Percentiles rank a stretch among this genome's conserved stretches.
Conservation (phyloP, 108 stramenopile species). For the Nitzschia sp. region DNA sequence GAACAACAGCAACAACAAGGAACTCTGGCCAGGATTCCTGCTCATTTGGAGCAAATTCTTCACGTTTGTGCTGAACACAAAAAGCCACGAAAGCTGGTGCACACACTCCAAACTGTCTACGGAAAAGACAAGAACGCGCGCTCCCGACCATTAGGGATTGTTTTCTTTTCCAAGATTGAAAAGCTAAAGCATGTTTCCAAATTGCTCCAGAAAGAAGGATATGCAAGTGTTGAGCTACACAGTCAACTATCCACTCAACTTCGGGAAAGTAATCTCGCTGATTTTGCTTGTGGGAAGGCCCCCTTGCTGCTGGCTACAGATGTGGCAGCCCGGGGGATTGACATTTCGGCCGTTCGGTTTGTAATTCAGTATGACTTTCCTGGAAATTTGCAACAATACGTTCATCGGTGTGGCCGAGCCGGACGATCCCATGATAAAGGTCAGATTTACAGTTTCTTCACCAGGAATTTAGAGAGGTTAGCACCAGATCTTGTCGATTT, state of each 20-base stretch:
- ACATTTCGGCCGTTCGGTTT: constrained; percentile 82
- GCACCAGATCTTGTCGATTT: constrained; percentile 61
- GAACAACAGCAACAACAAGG: constrained; percentile 19
- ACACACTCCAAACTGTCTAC: constrained; percentile 56
- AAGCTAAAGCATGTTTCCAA: constrained; percentile 54
- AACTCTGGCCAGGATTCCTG: constrained; percentile 60
- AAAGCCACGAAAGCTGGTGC: constrained; percentile 76
- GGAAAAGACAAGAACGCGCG: constrained; percentile 24
- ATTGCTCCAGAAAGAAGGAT: constrained; percentile 57
- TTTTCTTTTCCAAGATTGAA: constrained; percentile 56
- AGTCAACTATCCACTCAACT: constrained; percentile 50
- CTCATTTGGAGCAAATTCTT: constrained; percentile 69
- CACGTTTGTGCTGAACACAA: constrained; percentile 86
- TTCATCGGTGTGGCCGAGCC: constrained; percentile 62
- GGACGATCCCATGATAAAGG: constrained; percentile 18
- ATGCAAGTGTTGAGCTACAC: constrained; percentile 51
- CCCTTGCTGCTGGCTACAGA: constrained; percentile 94
- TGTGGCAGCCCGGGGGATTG: constrained; percentile 93
- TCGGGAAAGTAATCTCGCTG: constrained; percentile 50
- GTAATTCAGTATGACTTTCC: constrained; percentile 97
- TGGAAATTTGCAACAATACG: constrained; percentile 74
- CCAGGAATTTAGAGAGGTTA: constrained; percentile 65
- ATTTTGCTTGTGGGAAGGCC: constrained; percentile 52
- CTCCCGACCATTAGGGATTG: constrained; percentile 22
- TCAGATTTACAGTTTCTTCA: constrained; percentile 70